Percentiles rank a stretch among this genome's conserved stretches.
These are phyloP conservation scores for Colletotrichum lindemuthianum DNA, from an alignment of 2,329 filamentous ascomycete genomes.

Conservation along the genomic window DNA sequence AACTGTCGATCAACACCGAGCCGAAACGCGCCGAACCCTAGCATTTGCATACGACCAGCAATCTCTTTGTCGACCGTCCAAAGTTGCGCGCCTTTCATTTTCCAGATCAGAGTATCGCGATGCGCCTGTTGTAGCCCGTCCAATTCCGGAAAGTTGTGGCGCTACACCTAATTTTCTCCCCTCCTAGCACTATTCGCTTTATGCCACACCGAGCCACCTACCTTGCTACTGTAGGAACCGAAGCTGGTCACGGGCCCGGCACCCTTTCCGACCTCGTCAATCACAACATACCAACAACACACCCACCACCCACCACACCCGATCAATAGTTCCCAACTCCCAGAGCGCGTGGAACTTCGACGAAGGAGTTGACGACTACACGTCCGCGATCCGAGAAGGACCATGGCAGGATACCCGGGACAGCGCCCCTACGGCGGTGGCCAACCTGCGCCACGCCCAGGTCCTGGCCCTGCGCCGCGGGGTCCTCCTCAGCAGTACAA, in stretches of 20 bases:
- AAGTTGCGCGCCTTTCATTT: conserved; percentile 13
- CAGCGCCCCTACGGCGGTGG: conserved; percentile 60
- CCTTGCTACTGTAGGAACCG: no score
- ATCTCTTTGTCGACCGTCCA: conserved; percentile 14
- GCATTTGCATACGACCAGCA: conserved; percentile 7
- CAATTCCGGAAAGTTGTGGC: conserved; percentile 34
- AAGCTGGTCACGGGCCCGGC: conserved; percentile 19
- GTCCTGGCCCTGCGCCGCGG: conserved; percentile 42
- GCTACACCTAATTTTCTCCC: conserved; percentile 33
- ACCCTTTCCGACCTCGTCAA: conserved; percentile 20
- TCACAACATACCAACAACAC: conserved; percentile 1
- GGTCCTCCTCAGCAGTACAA: conserved; percentile 55
- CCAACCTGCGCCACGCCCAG: conserved; percentile 54
- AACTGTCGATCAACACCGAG: conserved; percentile 52
- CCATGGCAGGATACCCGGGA: conserved; percentile 47
- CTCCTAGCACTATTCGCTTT: conserved; percentile 10
- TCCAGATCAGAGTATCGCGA: conserved; percentile 10
- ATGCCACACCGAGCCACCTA: conserved; percentile 24
- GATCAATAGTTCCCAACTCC: neutral
- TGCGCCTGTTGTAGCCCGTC: conserved; percentile 27
- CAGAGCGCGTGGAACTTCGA: no score
- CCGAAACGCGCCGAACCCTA: conserved; percentile 45
- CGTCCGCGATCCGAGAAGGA: conserved; percentile 17
- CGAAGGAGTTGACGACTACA: neutral
- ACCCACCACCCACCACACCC: neutral